These are phyloP conservation scores for Cyclotella cryptica DNA, from an alignment of 108 stramenopile species.

Conservation along the genomic window DNA sequence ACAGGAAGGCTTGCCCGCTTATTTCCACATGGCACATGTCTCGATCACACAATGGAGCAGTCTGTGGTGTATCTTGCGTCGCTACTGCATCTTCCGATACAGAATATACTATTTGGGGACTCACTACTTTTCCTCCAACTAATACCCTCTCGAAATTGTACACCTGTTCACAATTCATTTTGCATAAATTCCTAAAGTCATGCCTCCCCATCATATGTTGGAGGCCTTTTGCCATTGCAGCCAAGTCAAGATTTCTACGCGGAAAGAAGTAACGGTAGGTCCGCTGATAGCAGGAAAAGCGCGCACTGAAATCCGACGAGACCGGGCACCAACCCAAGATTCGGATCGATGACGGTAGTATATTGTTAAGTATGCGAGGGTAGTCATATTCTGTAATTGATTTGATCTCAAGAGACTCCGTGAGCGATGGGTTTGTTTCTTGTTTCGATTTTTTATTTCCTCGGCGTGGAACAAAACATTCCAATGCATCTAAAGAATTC, in stretches of 20 bases:
- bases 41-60: constrained; percentile 19
- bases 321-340: constrained; percentile 95
- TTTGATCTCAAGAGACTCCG: constrained; percentile 32
- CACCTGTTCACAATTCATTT: constrained; percentile 96
- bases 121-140: constrained; percentile 61
- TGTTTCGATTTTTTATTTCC: constrained; percentile 19
- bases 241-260: constrained; percentile 70
- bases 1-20: constrained; percentile 94
- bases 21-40: constrained; percentile 86
- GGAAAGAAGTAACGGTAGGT: constrained; percentile 97
- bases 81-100: neutral
- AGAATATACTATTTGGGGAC: constrained; percentile 27
- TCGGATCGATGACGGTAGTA: constrained; percentile 92
- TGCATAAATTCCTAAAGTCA: constrained; percentile 99
- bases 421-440: neutral
- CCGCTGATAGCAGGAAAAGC: constrained; percentile 87
- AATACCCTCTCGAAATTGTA: constrained; percentile 90
- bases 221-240: constrained; percentile 77
- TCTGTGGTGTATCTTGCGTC: neutral
- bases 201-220: constrained; percentile 85
- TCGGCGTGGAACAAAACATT: constrained; percentile 61
- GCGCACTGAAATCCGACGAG: constrained; percentile 90
- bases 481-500: constrained; percentile 59
- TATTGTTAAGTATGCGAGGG: constrained; percentile 91
- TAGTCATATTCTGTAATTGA: constrained; percentile 89